Evolutionary conservation across 2,329 filamentous ascomycete genomes (phyloP).

Genomic region (Mollisiaceae sp.): DNA sequence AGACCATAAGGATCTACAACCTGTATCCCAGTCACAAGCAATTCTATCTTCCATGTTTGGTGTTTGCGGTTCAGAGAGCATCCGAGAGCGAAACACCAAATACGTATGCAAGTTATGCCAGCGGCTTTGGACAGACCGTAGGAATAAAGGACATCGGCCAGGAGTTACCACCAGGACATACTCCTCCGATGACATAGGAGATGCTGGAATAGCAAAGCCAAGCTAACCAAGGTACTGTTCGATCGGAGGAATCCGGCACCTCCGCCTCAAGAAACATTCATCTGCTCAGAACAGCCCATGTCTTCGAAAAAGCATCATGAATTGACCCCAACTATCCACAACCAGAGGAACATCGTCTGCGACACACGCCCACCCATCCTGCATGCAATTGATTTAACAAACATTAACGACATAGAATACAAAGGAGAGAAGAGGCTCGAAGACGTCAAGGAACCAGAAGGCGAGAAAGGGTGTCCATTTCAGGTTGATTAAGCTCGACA

Average conservation of each 20-base stretch:
- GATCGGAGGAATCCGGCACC: constrained; percentile 39
- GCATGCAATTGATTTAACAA: constrained; percentile 40
- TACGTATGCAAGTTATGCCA: constrained; percentile 40
- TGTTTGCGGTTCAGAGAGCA: constrained; percentile 23
- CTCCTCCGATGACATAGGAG: constrained; percentile 34
- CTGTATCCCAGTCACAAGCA: constrained; percentile 39
- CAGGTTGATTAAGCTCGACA: constrained; percentile 32
- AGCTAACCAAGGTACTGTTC: constrained; percentile 38
- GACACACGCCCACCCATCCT: constrained; percentile 23
- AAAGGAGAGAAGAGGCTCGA: constrained; percentile 39
- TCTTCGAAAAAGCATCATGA: constrained; percentile 30
- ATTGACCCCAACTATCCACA: constrained; percentile 33
- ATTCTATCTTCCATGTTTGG: constrained; percentile 32
- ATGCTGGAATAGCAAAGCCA: constrained; percentile 29
- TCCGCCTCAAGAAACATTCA: constrained; percentile 37
- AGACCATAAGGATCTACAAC: constrained; percentile 32
- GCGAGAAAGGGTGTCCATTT: constrained; percentile 25
- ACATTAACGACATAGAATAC: constrained; percentile 43
- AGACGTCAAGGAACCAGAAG: constrained; percentile 33
- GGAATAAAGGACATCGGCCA: constrained; percentile 28
- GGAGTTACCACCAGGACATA: constrained; percentile 36
- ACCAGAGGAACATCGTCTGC: constrained; percentile 29
- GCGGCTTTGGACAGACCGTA: constrained; percentile 37
- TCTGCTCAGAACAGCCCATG: constrained; percentile 38
- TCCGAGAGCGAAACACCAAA: constrained; percentile 26